phyloP scores from a whole-genome alignment of 805 yeast genomes.

The Metschnikowia kofuensis region DNA sequence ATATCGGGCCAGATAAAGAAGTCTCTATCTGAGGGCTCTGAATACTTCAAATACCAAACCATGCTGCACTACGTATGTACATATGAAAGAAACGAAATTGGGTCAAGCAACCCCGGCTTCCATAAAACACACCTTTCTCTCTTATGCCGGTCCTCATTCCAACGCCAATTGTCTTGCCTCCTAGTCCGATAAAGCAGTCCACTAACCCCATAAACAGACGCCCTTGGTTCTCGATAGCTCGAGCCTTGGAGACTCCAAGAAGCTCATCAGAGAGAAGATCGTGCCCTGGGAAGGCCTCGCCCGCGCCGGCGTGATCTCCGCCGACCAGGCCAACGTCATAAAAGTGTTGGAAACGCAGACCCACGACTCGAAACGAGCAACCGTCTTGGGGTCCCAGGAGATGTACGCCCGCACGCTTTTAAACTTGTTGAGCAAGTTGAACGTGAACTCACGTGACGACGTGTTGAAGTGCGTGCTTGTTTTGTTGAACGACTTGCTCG shows the following conservation, averaged over 20 bases:
- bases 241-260: constrained; percentile 60
- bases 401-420: constrained; percentile 54
- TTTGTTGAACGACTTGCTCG: constrained; percentile 55
- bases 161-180: neutral
- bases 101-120: neutral
- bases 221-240: constrained; percentile 58
- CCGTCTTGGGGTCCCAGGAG: constrained; percentile 44
- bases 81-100: neutral
- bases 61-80: neutral
- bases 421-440: constrained; percentile 49
- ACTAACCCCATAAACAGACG: constrained; percentile 19
- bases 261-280: constrained; percentile 70
- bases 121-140: too few relatives aligned
- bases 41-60: neutral
- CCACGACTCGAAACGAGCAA: constrained; percentile 38
- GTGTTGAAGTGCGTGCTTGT: constrained; percentile 64
- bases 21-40: too few relatives aligned
- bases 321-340: constrained; percentile 63
- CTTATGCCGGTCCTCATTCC: too few relatives aligned
- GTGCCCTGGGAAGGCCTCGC: constrained; percentile 92
- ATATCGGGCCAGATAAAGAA: too few relatives aligned
- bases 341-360: constrained; percentile 52
- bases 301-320: constrained; percentile 64
- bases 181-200: neutral
- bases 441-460: constrained; percentile 51